Evolutionary conservation across 1,139 yeast genomes (phyloP).

Genomic region (Saccharomyces pastorianus): DNA sequence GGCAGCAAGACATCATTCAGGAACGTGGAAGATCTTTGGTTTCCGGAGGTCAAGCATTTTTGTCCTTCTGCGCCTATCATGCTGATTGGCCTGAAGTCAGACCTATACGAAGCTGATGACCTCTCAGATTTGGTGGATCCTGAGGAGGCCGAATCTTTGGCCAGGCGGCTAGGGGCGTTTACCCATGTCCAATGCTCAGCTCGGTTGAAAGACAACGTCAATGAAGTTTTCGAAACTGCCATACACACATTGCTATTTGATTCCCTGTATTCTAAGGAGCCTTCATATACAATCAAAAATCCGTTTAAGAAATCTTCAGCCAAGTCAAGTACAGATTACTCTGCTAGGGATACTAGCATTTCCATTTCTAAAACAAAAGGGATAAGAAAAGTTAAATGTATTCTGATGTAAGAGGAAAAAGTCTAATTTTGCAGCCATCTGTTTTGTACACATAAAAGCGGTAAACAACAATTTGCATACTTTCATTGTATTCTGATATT

Average conservation of each 20-base stretch:
- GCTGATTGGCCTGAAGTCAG: slow-evolving; percentile 74
- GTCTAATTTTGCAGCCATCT: neutral
- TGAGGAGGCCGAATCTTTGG: slow-evolving; percentile 36
- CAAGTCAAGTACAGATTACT: neutral
- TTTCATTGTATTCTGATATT: neutral
- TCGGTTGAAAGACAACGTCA: slow-evolving; percentile 56
- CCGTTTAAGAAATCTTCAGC: slow-evolving; percentile 7
- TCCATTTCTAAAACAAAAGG: slow-evolving; percentile 3
- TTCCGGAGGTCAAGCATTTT: slow-evolving; percentile 75
- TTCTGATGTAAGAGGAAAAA: slow-evolving; percentile 4
- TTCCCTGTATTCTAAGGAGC: slow-evolving; percentile 6
- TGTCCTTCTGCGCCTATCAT: slow-evolving; percentile 74
- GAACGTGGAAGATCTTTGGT: slow-evolving; percentile 77
- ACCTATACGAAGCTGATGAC: slow-evolving; percentile 38
- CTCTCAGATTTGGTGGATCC: slow-evolving; percentile 12
- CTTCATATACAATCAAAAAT: slow-evolving; percentile 8
- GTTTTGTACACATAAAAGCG: neutral
- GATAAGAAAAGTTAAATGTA: slow-evolving; percentile 8
- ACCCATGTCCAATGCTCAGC: slow-evolving; percentile 78
- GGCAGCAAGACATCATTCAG: slow-evolving; percentile 56
- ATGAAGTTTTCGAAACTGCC: slow-evolving; percentile 52
- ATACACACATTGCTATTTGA: slow-evolving; percentile 17
- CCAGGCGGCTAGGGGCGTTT: slow-evolving; percentile 60
- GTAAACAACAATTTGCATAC: neutral
- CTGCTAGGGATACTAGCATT: neutral